Conservation (phyloP, 176 grass and related monocot species). For the Zizania latifolia region DNA sequence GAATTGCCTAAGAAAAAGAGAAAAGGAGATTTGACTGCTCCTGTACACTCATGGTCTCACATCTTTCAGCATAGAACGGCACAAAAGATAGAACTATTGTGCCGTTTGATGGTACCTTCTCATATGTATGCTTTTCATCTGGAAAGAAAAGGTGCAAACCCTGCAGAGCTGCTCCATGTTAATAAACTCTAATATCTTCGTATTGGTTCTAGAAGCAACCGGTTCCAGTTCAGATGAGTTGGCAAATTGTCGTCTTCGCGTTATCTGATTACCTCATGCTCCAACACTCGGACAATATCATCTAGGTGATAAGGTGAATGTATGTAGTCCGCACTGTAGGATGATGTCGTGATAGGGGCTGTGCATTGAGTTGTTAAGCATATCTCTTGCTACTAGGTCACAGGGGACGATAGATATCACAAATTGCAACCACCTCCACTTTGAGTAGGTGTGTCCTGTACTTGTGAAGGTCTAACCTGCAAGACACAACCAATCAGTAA, state of each 20-base stretch:
- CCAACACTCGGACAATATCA: not conserved
- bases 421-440: conserved; percentile 15
- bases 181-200: not conserved
- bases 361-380: not conserved
- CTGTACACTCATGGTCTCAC: too few species aligned
- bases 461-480: not conserved
- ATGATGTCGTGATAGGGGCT: not conserved
- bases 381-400: not conserved
- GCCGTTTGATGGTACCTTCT: not conserved
- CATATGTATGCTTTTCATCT: not conserved
- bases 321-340: too few species aligned
- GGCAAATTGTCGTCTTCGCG: not conserved
- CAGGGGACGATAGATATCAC: not conserved
- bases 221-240: not conserved
- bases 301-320: too few species aligned
- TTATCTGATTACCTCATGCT: not conserved
- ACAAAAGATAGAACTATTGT: not conserved
- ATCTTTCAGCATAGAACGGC: conserved; percentile 5
- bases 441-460: not conserved
- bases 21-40: not conserved
- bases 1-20: not conserved
- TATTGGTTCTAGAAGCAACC: not conserved
- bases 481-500: not conserved
- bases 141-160: not conserved
- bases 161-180: not conserved